phyloP scores from a whole-genome alignment of 192 early-diverging fungal species.

The Coemansia sp. region DNA sequence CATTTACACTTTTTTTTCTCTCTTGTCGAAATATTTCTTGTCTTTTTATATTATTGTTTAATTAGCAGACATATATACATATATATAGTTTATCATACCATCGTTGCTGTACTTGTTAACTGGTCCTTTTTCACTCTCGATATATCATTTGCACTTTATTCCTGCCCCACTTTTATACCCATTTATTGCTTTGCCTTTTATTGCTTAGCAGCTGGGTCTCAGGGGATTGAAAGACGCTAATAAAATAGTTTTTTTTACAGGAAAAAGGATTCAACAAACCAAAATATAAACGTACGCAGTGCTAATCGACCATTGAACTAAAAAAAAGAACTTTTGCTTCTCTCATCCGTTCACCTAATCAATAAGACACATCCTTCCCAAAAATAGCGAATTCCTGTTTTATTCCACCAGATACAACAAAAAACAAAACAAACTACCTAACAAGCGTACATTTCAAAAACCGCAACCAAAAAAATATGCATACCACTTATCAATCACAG shows the following conservation, averaged over 20 bases:
- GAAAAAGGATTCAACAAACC: no score
- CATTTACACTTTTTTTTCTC: background rate
- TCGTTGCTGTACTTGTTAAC: background rate
- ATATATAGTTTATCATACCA: background rate
- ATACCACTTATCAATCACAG: background rate
- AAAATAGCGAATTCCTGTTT: background rate
- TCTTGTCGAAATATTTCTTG: background rate
- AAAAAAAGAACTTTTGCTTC: background rate
- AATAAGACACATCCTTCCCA: background rate
- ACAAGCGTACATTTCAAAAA: background rate
- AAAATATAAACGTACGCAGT: background rate
- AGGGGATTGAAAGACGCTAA: background rate
- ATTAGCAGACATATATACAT: background rate
- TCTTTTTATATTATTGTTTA: background rate
- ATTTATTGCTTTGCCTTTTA: background rate
- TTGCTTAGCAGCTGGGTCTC: background rate
- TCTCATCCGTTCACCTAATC: background rate
- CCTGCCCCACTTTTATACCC: background rate
- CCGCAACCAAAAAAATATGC: background rate
- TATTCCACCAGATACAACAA: background rate
- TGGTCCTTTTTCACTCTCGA: background rate
- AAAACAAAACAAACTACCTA: background rate
- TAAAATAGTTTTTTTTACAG: background rate
- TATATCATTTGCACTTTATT: slow-evolving; percentile 2
- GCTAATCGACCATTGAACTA: background rate